Base-by-base conservation (phyloP, 1,284 basidiomycete genomes). In the Cryptococcus jaspeensis region DNA sequence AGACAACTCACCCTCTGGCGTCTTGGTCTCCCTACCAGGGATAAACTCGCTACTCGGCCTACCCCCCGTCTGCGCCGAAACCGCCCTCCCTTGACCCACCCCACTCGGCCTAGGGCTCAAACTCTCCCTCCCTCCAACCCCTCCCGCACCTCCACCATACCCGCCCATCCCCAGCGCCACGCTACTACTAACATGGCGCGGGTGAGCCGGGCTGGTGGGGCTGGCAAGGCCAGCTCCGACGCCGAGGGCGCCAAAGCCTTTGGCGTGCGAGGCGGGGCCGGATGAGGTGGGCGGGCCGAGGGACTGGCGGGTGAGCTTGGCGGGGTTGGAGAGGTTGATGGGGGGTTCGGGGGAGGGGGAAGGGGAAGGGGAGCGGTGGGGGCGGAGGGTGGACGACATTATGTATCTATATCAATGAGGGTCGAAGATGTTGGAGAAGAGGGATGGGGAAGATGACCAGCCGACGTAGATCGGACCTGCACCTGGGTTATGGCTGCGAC, bases 1-100 rank as follows among this genome's bases (percentile, higher is more conserved):
- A 22, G 38, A 42, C 32, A 4, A 55, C 81, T 50, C 64, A 88
- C 87, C 85, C 81, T 93, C 90, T 49, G 90, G 90, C 18, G 90
- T 93, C 73, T 90, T 69, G 6, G 63, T 53, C 40, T 74, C 71
- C 41, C 68, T 61, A 38, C 61, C 55, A 6, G 70, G 65, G 9
- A 77, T 56, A 56, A 72, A 75, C 58, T 77, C 75, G 49, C 72
- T 74, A 50, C 71, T 73, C 4, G 75, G 75, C 35, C 75, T 56
- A 25, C 59, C 54, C 42, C 66, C 60, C 18, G 55, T 55, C 15
- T 43, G 55, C 47, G 50, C 63, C 1, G 66, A 66, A 0, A 65
- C 68, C 1, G 67, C 61, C 39, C 69, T 53, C 28, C 44, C 51
- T 46, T 53, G 36, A 15, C 65, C 64, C 15, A 70, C 28, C 8